Evolutionary conservation across 1,139 yeast species (phyloP).

Genomic region (Candida sp.): DNA sequence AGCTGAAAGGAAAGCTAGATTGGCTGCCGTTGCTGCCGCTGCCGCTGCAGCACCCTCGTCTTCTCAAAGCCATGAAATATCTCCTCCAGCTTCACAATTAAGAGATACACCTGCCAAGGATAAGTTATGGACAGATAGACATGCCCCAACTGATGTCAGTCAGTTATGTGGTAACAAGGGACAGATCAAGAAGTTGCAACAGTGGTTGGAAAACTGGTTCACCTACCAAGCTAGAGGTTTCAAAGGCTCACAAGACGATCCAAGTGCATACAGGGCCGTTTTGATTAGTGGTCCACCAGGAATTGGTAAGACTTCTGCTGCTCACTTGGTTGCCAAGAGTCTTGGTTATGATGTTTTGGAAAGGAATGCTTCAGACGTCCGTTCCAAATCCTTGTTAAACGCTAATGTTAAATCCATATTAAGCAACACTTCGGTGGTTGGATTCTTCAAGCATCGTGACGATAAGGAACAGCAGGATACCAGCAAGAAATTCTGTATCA

Average conservation of each 20-base stretch:
- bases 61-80: not conserved
- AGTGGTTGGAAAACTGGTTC: conserved; percentile 86
- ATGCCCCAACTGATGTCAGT: conserved; percentile 77
- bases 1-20: conserved; percentile 19
- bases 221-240: conserved; percentile 58
- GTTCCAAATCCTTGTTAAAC: conserved; percentile 80
- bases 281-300: conserved; percentile 90
- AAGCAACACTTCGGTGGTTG: conserved; percentile 83
- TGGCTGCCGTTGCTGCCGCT: not conserved
- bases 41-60: not conserved
- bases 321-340: conserved; percentile 70
- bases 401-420: conserved; percentile 71
- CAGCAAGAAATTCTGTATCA: conserved; percentile 66
- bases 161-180: conserved; percentile 95
- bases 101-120: conserved; percentile 48
- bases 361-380: conserved; percentile 86
- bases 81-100: conserved; percentile 4
- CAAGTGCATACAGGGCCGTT: conserved; percentile 77
- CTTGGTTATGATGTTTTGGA: conserved; percentile 76
- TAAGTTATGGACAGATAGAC: conserved; percentile 89
- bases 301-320: conserved; percentile 82
- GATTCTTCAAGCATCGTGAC: conserved; percentile 60
- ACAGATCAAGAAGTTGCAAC: conserved; percentile 63
- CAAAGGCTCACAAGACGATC: conserved; percentile 58
- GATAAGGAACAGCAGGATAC: conserved; percentile 30